A percentile compares a stretch with the other conserved stretches of the same genome.
These are phyloP conservation scores for Sporothrix variecibatus DNA, from an alignment of 2,329 filamentous ascomycete genomes.

Conservation along the genomic window DNA sequence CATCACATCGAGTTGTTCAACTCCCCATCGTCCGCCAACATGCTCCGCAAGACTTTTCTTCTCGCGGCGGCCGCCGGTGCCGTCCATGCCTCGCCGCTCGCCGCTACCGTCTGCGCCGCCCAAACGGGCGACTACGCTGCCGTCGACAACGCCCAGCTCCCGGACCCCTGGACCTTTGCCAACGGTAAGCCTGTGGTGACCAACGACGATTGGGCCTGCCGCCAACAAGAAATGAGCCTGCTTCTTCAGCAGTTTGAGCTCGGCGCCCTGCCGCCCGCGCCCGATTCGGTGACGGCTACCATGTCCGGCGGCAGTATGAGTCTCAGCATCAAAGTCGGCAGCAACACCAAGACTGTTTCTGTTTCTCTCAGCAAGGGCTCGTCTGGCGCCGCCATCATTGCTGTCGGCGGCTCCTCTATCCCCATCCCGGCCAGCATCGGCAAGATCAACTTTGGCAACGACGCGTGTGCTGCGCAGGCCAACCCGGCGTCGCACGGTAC, in stretches of 20 bases:
- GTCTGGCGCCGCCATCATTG: constrained; percentile 55
- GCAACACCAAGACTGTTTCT: constrained; percentile 49
- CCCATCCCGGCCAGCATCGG: constrained; percentile 57
- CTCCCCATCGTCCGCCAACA: not conserved
- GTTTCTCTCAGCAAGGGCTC: constrained; percentile 46
- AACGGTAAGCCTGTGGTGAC: constrained; percentile 48
- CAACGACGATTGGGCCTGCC: constrained; percentile 51
- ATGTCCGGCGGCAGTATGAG: constrained; percentile 46
- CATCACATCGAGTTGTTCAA: too few relatives aligned
- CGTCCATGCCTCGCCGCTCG: constrained; percentile 32
- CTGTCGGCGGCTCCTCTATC: constrained; percentile 57
- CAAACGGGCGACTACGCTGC: constrained; percentile 31
- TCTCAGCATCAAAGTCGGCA: constrained; percentile 47
- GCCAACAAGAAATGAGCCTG: constrained; percentile 50
- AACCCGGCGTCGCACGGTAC: constrained; percentile 44
- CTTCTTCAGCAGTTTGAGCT: constrained; percentile 55
- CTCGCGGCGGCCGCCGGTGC: not conserved
- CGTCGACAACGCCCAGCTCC: constrained; percentile 44
- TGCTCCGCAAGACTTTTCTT: not conserved
- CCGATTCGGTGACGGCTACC: constrained; percentile 49
- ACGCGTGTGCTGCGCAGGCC: constrained; percentile 49
- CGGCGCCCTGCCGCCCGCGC: constrained; percentile 50
- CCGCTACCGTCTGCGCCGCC: constrained; percentile 40
- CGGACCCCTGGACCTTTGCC: constrained; percentile 52
- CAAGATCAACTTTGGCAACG: constrained; percentile 61